Evolutionary conservation across 2,329 filamentous ascomycete species (phyloP), one percentile per base, ranked within the genome.

Genomic region (Catunica adiposa): DNA sequence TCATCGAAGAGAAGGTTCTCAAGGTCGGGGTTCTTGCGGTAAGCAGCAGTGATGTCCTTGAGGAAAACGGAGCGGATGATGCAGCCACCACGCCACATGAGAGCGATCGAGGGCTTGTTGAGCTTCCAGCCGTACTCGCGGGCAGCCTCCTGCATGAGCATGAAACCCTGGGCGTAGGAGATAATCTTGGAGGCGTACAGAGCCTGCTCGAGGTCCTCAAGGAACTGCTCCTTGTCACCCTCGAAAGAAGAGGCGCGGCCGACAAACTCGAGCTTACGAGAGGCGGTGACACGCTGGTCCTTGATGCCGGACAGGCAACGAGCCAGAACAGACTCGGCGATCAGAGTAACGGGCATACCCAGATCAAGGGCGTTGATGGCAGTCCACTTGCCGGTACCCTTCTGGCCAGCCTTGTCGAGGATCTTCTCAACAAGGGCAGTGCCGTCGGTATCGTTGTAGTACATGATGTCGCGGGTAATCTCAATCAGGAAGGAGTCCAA

Each of bases 21-120:
- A 62, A 98, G 85, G 62, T 96, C 85, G 62, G 88, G 86, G 78
- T 96, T 83, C 64, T 80, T 82, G 74, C 90, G 90, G 82, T 96
- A 98, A 55, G 92, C 92, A 62, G 84, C 84, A 65, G 92, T 98
- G 75, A 98, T 98, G 71, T 98, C 90, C 83, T 97, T 97, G 63
- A 98, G 77, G 88, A 98, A 98, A 68, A 98, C 92, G 62, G 92
- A 97, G 72, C 92, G 90, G 76, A 98, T 98, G 66, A 98, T 98
- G 81, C 92, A 98, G 65, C 92, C 92, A 76, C 92, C 92, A 71
- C 92, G 88, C 92, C 92, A 98, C 92, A 98, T 98, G 69, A 98
- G 85, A 65, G 92, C 92, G 67, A 98, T 98, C 65, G 94, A 95
- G 62, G 92, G 92, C 85, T 97, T 97, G 85, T 98, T 96, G 64